These are phyloP conservation scores for Begonia masoniana DNA, from an alignment of 306 rosid genomes.

Conservation along the genomic window DNA sequence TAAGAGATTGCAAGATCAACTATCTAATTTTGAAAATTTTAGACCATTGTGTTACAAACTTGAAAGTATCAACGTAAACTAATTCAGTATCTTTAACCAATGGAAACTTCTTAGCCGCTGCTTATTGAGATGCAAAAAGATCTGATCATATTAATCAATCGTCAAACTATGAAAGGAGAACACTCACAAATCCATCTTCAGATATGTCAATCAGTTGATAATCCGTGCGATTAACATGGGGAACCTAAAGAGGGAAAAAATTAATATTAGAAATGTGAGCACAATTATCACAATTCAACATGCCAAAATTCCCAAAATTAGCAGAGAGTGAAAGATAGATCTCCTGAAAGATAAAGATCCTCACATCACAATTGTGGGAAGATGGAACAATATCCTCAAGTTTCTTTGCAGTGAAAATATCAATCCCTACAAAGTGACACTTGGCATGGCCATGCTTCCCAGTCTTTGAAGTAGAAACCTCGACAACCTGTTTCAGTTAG, in stretches of 20 bases:
- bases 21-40: too few relatives aligned
- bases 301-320: not conserved
- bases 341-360: constrained; percentile 6
- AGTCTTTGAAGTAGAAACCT: constrained; percentile 87
- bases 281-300: not conserved
- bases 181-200: constrained; percentile 75
- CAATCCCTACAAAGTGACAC: constrained; percentile 82
- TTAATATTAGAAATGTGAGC: not conserved
- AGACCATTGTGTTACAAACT: too few relatives aligned
- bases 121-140: too few relatives aligned
- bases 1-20: too few relatives aligned
- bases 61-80: too few relatives aligned
- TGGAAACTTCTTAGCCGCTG: too few relatives aligned
- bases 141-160: too few relatives aligned
- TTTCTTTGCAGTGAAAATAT: constrained; percentile 65
- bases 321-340: not conserved
- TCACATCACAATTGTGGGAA: constrained; percentile 81
- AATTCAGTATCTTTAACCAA: too few relatives aligned
- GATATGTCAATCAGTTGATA: constrained; percentile 80
- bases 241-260: constrained; percentile 33
- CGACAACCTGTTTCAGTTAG: constrained; percentile 45
- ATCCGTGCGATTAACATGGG: constrained; percentile 75
- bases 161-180: not conserved
- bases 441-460: constrained; percentile 90
- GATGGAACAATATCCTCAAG: constrained; percentile 89